Evolutionary conservation across 495 filamentous ascomycete genomes (phyloP), one percentile per base, ranked within the genome.

Genomic region (Trichoderma erinaceum): DNA sequence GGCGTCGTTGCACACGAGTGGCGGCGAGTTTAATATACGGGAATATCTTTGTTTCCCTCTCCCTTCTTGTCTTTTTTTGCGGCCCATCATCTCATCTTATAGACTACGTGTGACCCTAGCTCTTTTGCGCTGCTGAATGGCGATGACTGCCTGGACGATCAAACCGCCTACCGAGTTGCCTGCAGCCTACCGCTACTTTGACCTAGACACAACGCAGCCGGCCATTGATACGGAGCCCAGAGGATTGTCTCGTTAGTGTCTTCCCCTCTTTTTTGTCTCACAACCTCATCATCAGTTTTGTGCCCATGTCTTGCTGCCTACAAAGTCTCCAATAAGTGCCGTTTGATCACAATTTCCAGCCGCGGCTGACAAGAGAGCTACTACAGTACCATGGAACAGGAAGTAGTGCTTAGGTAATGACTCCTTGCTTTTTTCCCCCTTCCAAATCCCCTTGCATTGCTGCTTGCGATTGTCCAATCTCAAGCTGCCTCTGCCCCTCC

Each of bases 1-100:
- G 50, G 56, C 56, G 56, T 32, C 56, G 23, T 18, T 61, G 13
- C 56, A 11, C 23, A 2, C 25, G 56, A 32, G 56, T 27, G 27
- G 56, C 27, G 56, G 56, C 56, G 56, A n/a, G 56, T 29, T 35
- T 61, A 61, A 61, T 61, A 27, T 29, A 61, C 11, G 56, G 8
- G 56, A 21, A 25, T 38, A 13, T 32, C 1, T 29, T 4, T 29
- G 25, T 61, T 6, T 61, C 56, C 56, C 56, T 29, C 10, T 5
- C 48, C 25, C 48, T 52, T 11, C 44, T n/a, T n/a, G 1, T 15
- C 13, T 6, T 16, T 15, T 15, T n/a, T 4, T 29, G 29, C 29
- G 29, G 18, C 44, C 44, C 0, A 4, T 15, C 0, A 3, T 16
- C 44, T 13, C 7, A 23, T 23, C 48, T 21, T n/a, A 21, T 52